A percentile compares a stretch with the other conserved stretches of the same genome.
These are phyloP conservation scores for Komagataea norvegica DNA, from an alignment of 1,139 yeast species.

Conservation along the genomic window DNA sequence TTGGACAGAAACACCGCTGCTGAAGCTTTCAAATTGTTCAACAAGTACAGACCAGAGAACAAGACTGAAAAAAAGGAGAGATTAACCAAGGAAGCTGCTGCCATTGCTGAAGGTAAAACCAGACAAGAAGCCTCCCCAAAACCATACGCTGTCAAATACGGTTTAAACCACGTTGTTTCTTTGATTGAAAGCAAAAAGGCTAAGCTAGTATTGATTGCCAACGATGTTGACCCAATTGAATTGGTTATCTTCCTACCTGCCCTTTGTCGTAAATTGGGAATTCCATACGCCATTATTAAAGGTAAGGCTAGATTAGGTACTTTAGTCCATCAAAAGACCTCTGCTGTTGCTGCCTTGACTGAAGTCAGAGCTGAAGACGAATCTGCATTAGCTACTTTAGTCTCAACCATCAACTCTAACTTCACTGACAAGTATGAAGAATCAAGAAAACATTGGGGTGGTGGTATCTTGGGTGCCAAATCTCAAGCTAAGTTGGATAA, in stretches of 20 bases:
- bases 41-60: constrained; percentile 99
- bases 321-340: constrained; percentile 93
- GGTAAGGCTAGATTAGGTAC: constrained; percentile 99
- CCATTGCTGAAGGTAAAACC: constrained; percentile 95
- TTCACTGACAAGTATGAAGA: constrained; percentile 91
- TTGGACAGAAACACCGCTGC: constrained; percentile 98
- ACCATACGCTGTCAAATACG: constrained; percentile 94
- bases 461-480: constrained; percentile 96
- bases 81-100: constrained; percentile 97
- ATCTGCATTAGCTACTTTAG: constrained; percentile 86
- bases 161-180: constrained; percentile 97
- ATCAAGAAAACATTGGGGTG: constrained; percentile 98
- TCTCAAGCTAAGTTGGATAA: constrained; percentile 70
- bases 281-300: constrained; percentile 96
- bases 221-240: constrained; percentile 98
- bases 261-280: constrained; percentile 98
- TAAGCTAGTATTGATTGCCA: constrained; percentile 91
- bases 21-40: constrained; percentile 91
- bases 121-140: constrained; percentile 93
- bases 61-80: constrained; percentile 97
- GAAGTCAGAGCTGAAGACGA: constrained; percentile 93
- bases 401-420: constrained; percentile 91
- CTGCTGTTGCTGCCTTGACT: constrained; percentile 94
- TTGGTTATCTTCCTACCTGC: constrained; percentile 96
- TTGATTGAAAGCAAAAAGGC: constrained; percentile 98